Conservation (phyloP, 2,329 filamentous ascomycete genomes). For the Phyllosticta citribraziliensis region DNA sequence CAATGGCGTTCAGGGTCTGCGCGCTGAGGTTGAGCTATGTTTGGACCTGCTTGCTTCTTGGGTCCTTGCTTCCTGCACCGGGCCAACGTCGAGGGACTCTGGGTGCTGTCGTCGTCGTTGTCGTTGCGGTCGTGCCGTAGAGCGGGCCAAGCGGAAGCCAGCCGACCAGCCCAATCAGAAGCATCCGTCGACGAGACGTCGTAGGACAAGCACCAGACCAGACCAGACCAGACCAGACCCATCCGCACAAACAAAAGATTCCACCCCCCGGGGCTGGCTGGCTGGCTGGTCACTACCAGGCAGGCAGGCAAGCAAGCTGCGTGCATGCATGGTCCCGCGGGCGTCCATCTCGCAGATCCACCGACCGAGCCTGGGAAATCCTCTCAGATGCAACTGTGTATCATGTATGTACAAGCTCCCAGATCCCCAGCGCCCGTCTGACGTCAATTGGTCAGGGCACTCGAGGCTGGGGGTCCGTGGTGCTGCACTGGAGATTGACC, state of each 20-base stretch:
- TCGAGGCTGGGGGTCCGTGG: not conserved
- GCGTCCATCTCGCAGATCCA: slow-evolving; percentile 10
- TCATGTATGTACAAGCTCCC: not conserved
- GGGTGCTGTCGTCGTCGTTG: not conserved
- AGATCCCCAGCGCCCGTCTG: not conserved
- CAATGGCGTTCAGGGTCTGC: slow-evolving; percentile 11
- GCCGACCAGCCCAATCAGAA: not conserved
- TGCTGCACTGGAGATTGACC: not conserved
- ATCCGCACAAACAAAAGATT: slow-evolving; percentile 5
- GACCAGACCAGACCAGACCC: not conserved
- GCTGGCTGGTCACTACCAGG: not conserved
- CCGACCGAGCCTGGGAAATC: not conserved
- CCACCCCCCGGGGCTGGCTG: slow-evolving; percentile 4
- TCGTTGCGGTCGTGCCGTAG: not conserved
- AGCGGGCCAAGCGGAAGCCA: not conserved
- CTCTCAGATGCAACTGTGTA: not conserved
- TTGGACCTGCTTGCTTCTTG: not conserved
- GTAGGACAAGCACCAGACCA: slow-evolving; percentile 3
- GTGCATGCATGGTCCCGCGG: slow-evolving; percentile 10
- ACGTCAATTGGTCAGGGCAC: not conserved
- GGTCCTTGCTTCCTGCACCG: slow-evolving; percentile 8
- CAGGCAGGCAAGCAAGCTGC: slow-evolving; percentile 3
- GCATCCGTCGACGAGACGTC: not conserved
- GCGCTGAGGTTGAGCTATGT: not conserved
- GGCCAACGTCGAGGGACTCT: not conserved